phyloP scores from a whole-genome alignment of 768 basidiomycete genomes.

The Ramaria sp. region DNA sequence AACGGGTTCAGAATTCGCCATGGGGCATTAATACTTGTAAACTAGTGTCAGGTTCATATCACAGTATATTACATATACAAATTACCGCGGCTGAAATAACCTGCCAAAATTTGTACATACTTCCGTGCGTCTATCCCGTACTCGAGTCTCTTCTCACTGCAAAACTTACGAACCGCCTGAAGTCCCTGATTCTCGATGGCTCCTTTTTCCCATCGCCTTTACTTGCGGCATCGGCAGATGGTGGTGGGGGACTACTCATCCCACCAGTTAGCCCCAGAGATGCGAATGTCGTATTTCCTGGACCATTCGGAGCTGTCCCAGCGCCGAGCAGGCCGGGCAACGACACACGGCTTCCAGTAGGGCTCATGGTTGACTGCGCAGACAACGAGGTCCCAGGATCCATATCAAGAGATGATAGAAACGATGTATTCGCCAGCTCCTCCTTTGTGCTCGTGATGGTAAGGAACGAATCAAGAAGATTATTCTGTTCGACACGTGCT shows the following conservation, averaged over 20 bases:
- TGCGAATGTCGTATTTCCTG: constrained; percentile 50
- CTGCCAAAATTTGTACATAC: not conserved
- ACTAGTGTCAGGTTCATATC: too few species aligned
- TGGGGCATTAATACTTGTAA: too few species aligned
- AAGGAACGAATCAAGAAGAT: constrained; percentile 83
- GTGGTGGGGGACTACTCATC: constrained; percentile 44
- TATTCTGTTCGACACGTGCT: constrained; percentile 74
- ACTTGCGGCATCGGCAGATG: constrained; percentile 25
- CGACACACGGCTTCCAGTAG: constrained; percentile 50
- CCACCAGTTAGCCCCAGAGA: constrained; percentile 39
- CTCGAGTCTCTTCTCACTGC: constrained; percentile 64
- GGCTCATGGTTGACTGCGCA: constrained; percentile 46
- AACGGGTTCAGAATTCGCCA: too few species aligned
- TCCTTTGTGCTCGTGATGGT: constrained; percentile 87
- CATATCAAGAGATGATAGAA: constrained; percentile 93
- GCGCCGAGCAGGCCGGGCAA: constrained; percentile 30
- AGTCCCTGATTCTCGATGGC: constrained; percentile 80
- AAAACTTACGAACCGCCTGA: constrained; percentile 82
- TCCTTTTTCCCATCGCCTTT: constrained; percentile 38
- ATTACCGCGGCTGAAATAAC: too few species aligned
- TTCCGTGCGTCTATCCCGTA: not conserved
- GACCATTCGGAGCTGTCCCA: constrained; percentile 14
- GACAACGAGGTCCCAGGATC: constrained; percentile 54
- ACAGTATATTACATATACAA: too few species aligned
- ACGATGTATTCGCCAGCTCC: constrained; percentile 82